These are phyloP conservation scores for Lagerstroemia speciosa DNA, from an alignment of 345 rosid genomes.

Conservation along the genomic window DNA sequence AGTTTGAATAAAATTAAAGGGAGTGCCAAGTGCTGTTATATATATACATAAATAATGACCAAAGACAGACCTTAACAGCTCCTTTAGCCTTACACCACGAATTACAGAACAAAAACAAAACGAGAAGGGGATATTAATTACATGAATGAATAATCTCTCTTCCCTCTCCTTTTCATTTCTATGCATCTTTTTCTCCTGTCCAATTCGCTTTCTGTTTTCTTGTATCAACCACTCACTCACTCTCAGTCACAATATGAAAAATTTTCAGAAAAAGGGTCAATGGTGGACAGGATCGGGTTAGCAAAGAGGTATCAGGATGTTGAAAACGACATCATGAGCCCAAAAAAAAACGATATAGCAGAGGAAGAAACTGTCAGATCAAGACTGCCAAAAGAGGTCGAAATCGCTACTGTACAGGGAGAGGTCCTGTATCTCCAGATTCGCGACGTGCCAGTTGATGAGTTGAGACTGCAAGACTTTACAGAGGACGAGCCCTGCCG, in stretches of 20 bases:
- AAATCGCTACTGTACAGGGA: conserved; percentile 83
- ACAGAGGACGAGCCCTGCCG: conserved; percentile 79
- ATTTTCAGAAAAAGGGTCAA: background rate
- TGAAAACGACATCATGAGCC: background rate
- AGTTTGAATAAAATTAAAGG: too few relatives aligned
- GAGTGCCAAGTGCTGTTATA: too few relatives aligned
- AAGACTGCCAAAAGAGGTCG: conserved; percentile 95
- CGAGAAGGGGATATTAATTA: background rate
- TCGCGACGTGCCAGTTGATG: conserved; percentile 88
- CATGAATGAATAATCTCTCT: background rate
- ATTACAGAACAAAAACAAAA: background rate
- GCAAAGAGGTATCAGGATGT: background rate
- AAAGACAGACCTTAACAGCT: too few relatives aligned
- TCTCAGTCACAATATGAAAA: background rate
- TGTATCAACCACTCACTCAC: background rate
- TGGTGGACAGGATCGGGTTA: background rate
- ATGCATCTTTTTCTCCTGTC: background rate
- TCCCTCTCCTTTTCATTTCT: background rate
- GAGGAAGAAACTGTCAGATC: conserved; percentile 9
- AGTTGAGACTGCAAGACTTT: conserved; percentile 88
- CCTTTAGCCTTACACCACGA: too few relatives aligned
- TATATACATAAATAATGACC: too few relatives aligned
- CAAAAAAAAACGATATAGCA: background rate
- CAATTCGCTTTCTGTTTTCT: background rate
- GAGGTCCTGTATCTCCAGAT: conserved; percentile 98